phyloP scores from a whole-genome alignment of 1,284 basidiomycete genomes.

The Malassezia caprae region DNA sequence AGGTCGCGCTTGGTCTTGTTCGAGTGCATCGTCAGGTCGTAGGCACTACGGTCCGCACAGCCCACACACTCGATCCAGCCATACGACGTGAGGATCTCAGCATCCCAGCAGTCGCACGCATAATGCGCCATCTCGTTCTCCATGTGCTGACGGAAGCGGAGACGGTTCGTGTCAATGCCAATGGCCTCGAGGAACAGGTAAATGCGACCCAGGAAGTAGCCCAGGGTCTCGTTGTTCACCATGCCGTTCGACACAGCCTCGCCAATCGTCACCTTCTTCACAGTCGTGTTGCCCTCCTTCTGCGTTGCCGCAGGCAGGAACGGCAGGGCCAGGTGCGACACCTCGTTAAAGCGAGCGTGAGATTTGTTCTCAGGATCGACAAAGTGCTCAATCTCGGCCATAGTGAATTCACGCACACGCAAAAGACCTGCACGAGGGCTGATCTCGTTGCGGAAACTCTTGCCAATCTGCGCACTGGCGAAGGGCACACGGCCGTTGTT shows the following conservation, averaged over 20 bases:
- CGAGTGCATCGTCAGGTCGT: slow-evolving; percentile 64
- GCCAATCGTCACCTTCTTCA: slow-evolving; percentile 65
- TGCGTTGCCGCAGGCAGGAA: slow-evolving; percentile 79
- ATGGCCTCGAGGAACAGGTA: slow-evolving; percentile 83
- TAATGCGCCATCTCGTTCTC: slow-evolving; percentile 98
- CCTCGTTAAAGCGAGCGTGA: slow-evolving; percentile 73
- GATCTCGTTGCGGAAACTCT: slow-evolving; percentile 96
- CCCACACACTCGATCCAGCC: slow-evolving; percentile 99
- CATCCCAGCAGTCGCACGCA: slow-evolving; percentile 97
- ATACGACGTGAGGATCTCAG: slow-evolving; percentile 85
- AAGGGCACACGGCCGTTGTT: slow-evolving; percentile 95
- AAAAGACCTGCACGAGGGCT: slow-evolving; percentile 89
- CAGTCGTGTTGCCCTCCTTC: slow-evolving; percentile 61
- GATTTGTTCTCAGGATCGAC: slow-evolving; percentile 89
- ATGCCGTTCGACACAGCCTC: slow-evolving; percentile 74
- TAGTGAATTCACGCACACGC: slow-evolving; percentile 95
- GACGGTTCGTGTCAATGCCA: slow-evolving; percentile 72
- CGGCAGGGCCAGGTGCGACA: slow-evolving; percentile 63
- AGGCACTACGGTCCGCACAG: slow-evolving; percentile 96
- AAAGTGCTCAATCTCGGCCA: slow-evolving; percentile 99
- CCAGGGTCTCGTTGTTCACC: slow-evolving; percentile 92
- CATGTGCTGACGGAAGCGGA: slow-evolving; percentile 96
- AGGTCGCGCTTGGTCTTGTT: slow-evolving; percentile 55
- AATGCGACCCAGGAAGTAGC: slow-evolving; percentile 91
- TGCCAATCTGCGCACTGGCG: slow-evolving; percentile 91